Evolutionary conservation across 1,284 basidiomycete species (phyloP), one percentile per base, ranked within the genome.

Genomic region (Ustilago cynodontis): DNA sequence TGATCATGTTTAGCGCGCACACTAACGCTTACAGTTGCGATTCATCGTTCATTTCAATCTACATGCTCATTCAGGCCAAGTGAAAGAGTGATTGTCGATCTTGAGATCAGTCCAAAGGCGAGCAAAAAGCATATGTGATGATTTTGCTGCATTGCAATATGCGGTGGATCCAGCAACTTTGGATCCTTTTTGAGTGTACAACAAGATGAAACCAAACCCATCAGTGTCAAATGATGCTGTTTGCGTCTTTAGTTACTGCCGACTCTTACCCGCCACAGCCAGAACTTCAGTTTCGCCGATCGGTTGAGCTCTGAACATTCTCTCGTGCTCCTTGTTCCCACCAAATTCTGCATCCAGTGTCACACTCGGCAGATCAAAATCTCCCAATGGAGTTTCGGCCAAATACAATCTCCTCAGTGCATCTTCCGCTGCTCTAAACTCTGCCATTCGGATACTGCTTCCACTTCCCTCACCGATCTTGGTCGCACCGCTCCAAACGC

Each of bases 391-490:
- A 58, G 73, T 68, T 39, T 82, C 77, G 11, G 81, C 70, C 22
- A 94, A 89, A 87, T 93, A 94, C 29, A 95, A 88, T 37, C 93
- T 89, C 71, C 92, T 90, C 29, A 95, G 88, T 0, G 93, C 90
- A 83, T 94, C 92, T 86, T 94, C 93, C 4, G 93, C 93, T 22
- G 93, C 93, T 43, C 97, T 89, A 87, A 91, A 97, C 87, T 98
- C 94, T 18, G 95, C 95, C 96, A 99, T 99, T 84, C 91, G 91
- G 65, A 98, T 88, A 18, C 93, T 94, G 79, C 91, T 93, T 53
- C 97, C 97, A 83, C 94, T 94, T 9, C 95, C 95, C 87, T 99
- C 95, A 14, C 96, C 94, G 2, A 99, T 90, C 87, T 98, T 91
- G 29, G 88, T 79, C 75, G 93, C 92, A 22, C 90, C 90, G n/a